These are phyloP conservation scores for Adansonia digitata DNA, from an alignment of 345 rosid species.

Conservation along the genomic window DNA sequence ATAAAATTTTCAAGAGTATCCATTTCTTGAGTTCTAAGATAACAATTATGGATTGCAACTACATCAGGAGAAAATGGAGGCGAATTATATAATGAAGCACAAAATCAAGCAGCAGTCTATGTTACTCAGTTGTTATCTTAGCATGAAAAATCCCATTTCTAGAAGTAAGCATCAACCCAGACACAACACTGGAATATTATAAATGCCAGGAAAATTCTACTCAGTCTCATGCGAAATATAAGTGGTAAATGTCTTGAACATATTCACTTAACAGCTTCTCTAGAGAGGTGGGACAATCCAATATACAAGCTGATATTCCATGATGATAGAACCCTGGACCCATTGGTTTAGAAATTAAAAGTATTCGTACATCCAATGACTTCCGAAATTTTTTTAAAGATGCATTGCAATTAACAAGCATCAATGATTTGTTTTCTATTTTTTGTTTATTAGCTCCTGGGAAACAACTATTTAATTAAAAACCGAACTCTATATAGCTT, in stretches of 20 bases:
- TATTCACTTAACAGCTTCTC: neutral
- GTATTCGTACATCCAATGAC: neutral
- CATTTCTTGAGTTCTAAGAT: neutral
- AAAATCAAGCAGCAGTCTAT: neutral
- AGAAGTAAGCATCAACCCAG: neutral
- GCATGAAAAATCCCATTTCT: neutral
- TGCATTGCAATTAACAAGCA: neutral
- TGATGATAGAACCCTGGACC: neutral
- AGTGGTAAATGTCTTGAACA: neutral
- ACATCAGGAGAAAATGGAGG: neutral
- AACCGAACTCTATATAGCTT: neutral
- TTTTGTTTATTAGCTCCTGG: neutral
- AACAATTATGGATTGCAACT: neutral
- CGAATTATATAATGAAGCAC: neutral
- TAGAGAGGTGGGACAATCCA: neutral
- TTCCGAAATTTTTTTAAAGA: neutral
- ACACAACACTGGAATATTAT: neutral
- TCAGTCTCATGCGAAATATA: no score
- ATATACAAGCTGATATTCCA: neutral
- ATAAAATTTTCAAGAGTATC: neutral
- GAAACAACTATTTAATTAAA: neutral
- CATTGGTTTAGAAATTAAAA: neutral
- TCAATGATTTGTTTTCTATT: neutral
- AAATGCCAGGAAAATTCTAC: conserved; percentile 4
- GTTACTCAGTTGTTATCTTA: neutral